Evolutionary conservation across 2,329 filamentous ascomycete species (phyloP), one percentile per base, ranked within the genome.

Genomic region (Fusarium tanahbumbuense): DNA sequence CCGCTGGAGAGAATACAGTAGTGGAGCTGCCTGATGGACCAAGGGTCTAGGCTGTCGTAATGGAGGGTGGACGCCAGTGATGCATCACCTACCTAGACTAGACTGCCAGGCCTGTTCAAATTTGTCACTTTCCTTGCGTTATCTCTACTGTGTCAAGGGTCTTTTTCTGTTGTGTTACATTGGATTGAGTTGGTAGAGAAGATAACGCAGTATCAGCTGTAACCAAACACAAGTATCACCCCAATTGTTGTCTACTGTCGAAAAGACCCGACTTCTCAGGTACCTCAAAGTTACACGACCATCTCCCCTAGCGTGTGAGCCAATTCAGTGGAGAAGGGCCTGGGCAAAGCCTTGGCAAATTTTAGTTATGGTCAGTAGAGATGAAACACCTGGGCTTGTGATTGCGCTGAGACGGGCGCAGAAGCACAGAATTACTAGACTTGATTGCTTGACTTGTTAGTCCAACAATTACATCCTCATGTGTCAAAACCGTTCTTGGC

Each of bases 291-390:
- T 27, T 48, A n/a, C 32, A 15, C 30, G 15, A 37, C 27, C 32
- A 50, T 53, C 54, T 56, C 54, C 54, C 54, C 44, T 50, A 56
- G 54, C 44, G 54, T 11, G 20, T 5, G 25, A 56, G 54, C 44
- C 32, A 56, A 50, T 56, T 50, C 30, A 50, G 54, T 64, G 60
- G 61, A 32, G 60, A 58, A 58, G 30, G 41, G 22, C 15, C 27
- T 12, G 20, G 9, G 23, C 40, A 25, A 12, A 56, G 44, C 23
- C 54, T 20, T 63, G 60, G 54, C 45, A 30, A 16, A 41, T 41
- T 23, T 22, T 15, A 41, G 20, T 12, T 20, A 15, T 41, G 18
- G 9, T 41, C 32, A 16, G 16, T 20, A 18, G 23, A 41, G 13
- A 9, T 41, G 45, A 52, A 28, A 40, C 48, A 34, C 15, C 18